Evolutionary conservation across 305 asterid species (phyloP).

Genomic region (Fraxinus sp.): DNA sequence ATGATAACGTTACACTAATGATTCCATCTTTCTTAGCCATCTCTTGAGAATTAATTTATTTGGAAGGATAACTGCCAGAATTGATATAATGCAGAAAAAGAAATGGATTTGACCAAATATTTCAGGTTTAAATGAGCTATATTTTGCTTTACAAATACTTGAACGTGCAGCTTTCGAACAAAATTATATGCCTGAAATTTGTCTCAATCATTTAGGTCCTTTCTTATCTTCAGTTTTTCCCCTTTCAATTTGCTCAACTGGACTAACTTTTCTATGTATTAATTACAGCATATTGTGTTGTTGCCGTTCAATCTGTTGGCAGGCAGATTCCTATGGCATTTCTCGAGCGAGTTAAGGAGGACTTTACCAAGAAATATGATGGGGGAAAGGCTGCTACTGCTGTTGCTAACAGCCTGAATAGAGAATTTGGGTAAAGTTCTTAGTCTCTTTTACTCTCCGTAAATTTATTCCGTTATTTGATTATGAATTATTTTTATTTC

Average conservation of each 20-base stretch:
- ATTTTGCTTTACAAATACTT: not conserved
- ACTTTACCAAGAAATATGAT: conserved; percentile 2
- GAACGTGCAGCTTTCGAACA: not conserved
- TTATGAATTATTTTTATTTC: not conserved
- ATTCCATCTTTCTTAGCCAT: not conserved
- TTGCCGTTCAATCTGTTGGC: conserved; percentile 6
- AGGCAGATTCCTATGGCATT: conserved; percentile 13
- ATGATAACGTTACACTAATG: no score
- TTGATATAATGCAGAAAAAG: not conserved
- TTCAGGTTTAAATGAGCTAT: not conserved
- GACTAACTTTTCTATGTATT: not conserved
- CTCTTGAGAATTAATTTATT: not conserved
- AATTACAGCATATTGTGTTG: conserved; percentile 14
- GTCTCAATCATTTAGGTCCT: not conserved
- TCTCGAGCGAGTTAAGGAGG: conserved; percentile 7
- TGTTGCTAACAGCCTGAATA: not conserved
- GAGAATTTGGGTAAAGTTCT: conserved; percentile 10
- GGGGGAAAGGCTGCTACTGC: conserved; percentile 12
- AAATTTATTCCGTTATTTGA: not conserved
- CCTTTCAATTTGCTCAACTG: no score
- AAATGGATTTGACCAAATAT: not conserved
- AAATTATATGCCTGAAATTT: not conserved
- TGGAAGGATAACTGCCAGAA: not conserved
- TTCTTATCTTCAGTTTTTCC: not conserved
- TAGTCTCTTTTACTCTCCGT: not conserved